Conservation (phyloP, 441 rosid genomes). For the Syzygium malaccense region DNA sequence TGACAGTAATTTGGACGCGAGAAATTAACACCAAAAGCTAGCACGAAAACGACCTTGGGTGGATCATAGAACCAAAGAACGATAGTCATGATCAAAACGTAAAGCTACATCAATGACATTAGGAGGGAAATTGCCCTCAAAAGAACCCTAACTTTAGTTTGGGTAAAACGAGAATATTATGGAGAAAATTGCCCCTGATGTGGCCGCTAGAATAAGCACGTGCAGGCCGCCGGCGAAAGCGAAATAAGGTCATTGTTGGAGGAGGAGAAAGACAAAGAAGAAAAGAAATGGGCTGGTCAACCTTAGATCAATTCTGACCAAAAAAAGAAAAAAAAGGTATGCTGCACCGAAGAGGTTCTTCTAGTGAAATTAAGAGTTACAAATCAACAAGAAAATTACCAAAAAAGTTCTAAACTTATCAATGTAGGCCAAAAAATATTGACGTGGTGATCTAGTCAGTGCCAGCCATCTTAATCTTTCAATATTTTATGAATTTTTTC, state of each 20-base stretch:
- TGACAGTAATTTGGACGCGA: too few species aligned
- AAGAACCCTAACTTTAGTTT: neutral
- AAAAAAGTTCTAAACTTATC: too few species aligned
- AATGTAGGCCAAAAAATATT: too few species aligned
- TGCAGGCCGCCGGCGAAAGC: neutral
- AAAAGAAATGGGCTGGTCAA: too few species aligned
- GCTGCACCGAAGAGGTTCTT: neutral
- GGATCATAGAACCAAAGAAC: neutral
- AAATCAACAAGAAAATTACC: too few species aligned
- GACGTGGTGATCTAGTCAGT: too few species aligned
- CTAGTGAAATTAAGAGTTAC: neutral
- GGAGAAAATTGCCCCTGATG: neutral
- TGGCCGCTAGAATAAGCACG: neutral
- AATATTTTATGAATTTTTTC: too few species aligned
- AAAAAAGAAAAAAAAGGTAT: neutral
- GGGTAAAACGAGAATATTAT: neutral
- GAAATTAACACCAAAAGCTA: neutral
- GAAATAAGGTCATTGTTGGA: neutral
- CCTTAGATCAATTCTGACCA: too few species aligned
- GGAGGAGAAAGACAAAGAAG: too few species aligned
- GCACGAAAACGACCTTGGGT: neutral
- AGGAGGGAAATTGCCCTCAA: neutral
- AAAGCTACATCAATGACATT: neutral
- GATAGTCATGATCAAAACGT: neutral
- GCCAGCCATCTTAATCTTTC: too few species aligned